phyloP scores from a whole-genome alignment of 352 stramenopile species.

The Phytopythium aichiense region DNA sequence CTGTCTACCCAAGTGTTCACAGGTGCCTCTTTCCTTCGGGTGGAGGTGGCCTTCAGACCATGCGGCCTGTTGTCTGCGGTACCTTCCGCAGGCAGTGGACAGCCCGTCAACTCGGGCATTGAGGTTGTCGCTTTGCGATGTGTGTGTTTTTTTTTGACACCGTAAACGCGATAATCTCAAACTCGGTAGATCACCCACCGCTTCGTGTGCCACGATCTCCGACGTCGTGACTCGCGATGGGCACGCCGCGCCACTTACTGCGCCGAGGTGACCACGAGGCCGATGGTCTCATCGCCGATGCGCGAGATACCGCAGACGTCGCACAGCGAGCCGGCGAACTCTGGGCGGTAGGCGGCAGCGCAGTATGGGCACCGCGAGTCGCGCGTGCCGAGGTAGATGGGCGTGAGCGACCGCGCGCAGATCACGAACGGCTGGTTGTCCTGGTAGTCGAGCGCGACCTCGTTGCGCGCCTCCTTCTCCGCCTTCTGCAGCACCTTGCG shows the following conservation, averaged over 20 bases:
- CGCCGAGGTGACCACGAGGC: constrained; percentile 86
- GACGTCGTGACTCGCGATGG: neutral
- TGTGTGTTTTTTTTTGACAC: no score
- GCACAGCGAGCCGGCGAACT: constrained; percentile 90
- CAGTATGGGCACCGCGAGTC: constrained; percentile 96
- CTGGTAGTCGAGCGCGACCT: constrained; percentile 97
- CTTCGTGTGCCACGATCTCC: neutral
- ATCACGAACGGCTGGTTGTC: constrained; percentile 96
- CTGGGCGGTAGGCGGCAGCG: constrained; percentile 84
- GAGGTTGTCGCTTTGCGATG: no score
- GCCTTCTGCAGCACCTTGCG: constrained; percentile 98
- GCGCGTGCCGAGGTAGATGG: constrained; percentile 92
- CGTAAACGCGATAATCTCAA: no score
- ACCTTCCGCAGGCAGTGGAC: no score
- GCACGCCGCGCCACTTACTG: constrained; percentile 16
- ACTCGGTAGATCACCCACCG: neutral
- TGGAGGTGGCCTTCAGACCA: no score
- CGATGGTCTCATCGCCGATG: constrained; percentile 95
- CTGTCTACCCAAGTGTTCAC: no score
- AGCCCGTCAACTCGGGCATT: no score
- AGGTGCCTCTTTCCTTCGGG: no score
- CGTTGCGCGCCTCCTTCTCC: constrained; percentile 98
- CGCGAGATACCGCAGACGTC: constrained; percentile 91
- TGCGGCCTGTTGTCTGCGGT: no score
- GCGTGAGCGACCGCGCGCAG: constrained; percentile 92